Evolutionary conservation across 352 stramenopile species (phyloP), one percentile per base, ranked within the genome.

Genomic region (Globisporangium emineosum): DNA sequence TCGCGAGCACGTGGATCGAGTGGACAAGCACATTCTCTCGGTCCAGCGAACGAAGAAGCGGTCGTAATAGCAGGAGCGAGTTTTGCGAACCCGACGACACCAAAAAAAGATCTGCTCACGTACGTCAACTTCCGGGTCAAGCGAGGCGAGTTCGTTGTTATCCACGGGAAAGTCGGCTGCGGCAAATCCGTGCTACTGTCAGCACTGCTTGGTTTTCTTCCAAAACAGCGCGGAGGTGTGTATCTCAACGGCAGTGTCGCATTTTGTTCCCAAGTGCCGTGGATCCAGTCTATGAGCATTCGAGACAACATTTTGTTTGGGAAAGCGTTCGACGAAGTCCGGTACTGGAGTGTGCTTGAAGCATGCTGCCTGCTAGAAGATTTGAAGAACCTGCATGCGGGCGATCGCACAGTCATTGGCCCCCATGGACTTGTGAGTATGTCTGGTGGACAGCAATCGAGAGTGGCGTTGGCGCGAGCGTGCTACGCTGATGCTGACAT

Each of bases 231-330:
- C 25, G 82, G 82, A 15, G 65, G 70, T 3, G 69, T 77, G 58
- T 69, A 65, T 21, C 59, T 93, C 2, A 50, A 71, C 10, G 72
- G 75, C 42, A 73, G 65, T 19, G 57, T 90, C 10, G 81, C 79
- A 8, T 98, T 97, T 70, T 97, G 85, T 62, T 81, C 93, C 5
- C 96, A 99, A 73, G 84, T 88, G 19, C 84, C 96, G 30, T 99
- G 97, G 83, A 97, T 99, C 59, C 89, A 99, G 71, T 98, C 99
- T 66, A 92, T 91, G 32, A 98, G 88, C 23, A 76, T 99, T 3
- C 83, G 88, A n/a, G 91, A 98, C 27, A 99, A 99, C 73, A 97
- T 99, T 63, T 68, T 99, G 6, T 99, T 99, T 76, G 94, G 95
- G 5, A 81, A 80, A 25, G 61, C 69, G 7, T 94, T 88, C 52